Evolutionary conservation across 371 early-diverging fungal species (phyloP).

Genomic region (Mucor lusitanicus): DNA sequence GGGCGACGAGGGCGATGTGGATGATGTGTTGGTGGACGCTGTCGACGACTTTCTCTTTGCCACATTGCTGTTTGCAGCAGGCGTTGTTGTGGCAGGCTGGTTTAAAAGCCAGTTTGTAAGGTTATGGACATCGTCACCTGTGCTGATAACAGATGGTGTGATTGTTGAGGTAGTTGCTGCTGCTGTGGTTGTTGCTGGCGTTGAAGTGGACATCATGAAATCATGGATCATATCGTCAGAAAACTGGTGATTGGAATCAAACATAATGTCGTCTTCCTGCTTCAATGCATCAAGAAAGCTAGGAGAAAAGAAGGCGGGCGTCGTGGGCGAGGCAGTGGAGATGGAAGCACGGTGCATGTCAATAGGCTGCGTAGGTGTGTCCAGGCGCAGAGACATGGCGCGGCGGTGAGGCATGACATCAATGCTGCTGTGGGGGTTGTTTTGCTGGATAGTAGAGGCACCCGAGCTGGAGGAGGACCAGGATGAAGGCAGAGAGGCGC

Average conservation of each 20-base stretch:
- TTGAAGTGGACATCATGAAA: conserved; percentile 14
- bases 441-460: not conserved
- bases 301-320: conserved; percentile 67
- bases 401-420: conserved; percentile 24
- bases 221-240: conserved; percentile 14
- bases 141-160: conserved; percentile 27
- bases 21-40: conserved; percentile 14
- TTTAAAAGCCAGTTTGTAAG: conserved; percentile 21
- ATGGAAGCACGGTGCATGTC: conserved; percentile 13
- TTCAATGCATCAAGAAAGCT: conserved; percentile 64
- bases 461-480: conserved; percentile 26
- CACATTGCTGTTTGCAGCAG: conserved; percentile 5
- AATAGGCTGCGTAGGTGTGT: conserved; percentile 20
- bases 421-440: not conserved
- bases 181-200: conserved; percentile 2
- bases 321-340: conserved; percentile 42
- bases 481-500: conserved; percentile 27
- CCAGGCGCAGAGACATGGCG: conserved; percentile 37
- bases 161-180: conserved; percentile 21
- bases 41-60: conserved; percentile 10
- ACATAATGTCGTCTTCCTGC: conserved; percentile 44
- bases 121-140: conserved; percentile 8
- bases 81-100: conserved; percentile 7
- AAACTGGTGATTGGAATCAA: conserved; percentile 9
- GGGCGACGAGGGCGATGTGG: conserved; percentile 20